Conservation (phyloP, 495 filamentous ascomycete genomes). For the Pyronema omphalodes region DNA sequence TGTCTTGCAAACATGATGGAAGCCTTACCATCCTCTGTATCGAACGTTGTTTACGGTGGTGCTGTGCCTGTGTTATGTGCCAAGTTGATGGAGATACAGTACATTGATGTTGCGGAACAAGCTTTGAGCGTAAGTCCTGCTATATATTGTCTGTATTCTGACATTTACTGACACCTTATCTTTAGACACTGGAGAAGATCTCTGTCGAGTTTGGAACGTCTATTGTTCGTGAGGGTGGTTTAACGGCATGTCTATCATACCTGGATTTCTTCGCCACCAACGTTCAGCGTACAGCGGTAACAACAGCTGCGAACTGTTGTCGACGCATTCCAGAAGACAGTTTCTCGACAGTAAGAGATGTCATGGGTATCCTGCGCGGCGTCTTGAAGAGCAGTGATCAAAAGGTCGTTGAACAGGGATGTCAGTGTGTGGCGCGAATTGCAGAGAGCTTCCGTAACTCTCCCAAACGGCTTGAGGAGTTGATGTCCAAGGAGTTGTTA, state of each 20-base stretch:
- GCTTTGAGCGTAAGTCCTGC: conserved; percentile 53
- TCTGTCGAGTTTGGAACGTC: conserved; percentile 90
- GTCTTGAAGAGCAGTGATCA: conserved; percentile 86
- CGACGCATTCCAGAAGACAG: conserved; percentile 88
- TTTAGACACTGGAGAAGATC: conserved; percentile 81
- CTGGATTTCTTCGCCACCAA: conserved; percentile 96
- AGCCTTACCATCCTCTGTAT: conserved; percentile 75
- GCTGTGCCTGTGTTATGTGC: conserved; percentile 87
- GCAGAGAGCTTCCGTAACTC: conserved; percentile 90
- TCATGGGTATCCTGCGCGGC: conserved; percentile 85
- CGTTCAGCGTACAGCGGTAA: conserved; percentile 89
- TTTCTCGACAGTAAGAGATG: conserved; percentile 70
- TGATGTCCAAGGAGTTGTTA: conserved; percentile 72
- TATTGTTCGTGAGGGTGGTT: conserved; percentile 87
- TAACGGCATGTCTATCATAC: conserved; percentile 83
- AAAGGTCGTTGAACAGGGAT: conserved; percentile 90
- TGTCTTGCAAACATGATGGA: conserved; percentile 98
- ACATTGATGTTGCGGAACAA: conserved; percentile 94
- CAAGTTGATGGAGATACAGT: conserved; percentile 85
- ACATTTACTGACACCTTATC: background rate
- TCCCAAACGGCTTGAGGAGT: conserved; percentile 70
- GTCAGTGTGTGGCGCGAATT: conserved; percentile 87
- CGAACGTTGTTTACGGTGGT: conserved; percentile 88
- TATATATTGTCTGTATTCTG: background rate
- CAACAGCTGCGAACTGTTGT: conserved; percentile 93